Evolutionary conservation across 441 rosid genomes (phyloP), one percentile per base, ranked within the genome.

Genomic region (Brassica hybrid): DNA sequence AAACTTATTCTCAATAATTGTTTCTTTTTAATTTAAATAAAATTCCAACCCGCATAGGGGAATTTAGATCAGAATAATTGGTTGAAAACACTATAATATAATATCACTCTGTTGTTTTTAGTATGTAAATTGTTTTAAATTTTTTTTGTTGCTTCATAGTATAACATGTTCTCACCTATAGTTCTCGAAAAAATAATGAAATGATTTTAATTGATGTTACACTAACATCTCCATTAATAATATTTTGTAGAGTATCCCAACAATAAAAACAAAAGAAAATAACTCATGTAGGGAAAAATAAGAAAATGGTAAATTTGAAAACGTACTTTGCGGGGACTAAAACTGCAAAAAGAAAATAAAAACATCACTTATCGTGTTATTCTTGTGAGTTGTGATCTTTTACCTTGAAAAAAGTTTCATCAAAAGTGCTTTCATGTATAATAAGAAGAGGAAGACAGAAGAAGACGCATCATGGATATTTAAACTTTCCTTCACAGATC

Each of bases 401-500:
- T 67, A 19, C 21, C 54, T 18, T 16, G 10, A 1, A 18, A 18
- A 34, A 69, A 32, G 27, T 41, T 75, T 45, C 56, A 48, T 9
- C 17, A 36, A 48, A 57, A 66, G 67, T 57, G 45, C 1, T 36
- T 41, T 25, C 17, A 11, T 66, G 8, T 38, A 23, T 6, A 3
- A 58, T 0, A 52, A 7, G 21, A 52, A 1, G 17, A 48, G 17
- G 54, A 58, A 13, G 6, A 18, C 32, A 56, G 27, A 58, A 30
- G 54, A 76, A 32, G 63, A 76, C 7, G 45, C 59, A 54, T 25
- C 56, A 76, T 13, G 4, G 3, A 59, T 36, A 16, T 11, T 19
- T 27, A 6, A 11, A 19, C 41, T 34, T 66, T 41, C 52, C 65
- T 79, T 83, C 68, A 89, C 71, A 89, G 78, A 81, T 85, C 91